Base-by-base conservation (phyloP, 2,329 filamentous ascomycete genomes). In the Colletotrichum sp. region DNA sequence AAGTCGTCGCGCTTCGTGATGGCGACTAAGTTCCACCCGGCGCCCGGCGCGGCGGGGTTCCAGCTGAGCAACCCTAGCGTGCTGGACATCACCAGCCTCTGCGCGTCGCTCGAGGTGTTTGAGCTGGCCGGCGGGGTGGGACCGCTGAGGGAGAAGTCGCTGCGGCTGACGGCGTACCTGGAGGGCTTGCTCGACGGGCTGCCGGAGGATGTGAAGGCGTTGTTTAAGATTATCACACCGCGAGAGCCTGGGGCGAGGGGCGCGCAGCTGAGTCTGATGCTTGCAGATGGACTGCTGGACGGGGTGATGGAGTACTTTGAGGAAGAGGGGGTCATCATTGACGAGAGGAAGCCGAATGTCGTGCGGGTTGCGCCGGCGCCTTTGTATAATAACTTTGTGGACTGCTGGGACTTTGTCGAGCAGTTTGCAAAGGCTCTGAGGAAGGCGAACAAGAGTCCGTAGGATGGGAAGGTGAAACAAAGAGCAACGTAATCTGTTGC, bases 21-120 rank as follows among this genome's bases (percentile, higher is more conserved):
- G 96, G 92, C 93, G 72, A 96, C 95, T 84, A 87, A 88, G 73
- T 98, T 98, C 84, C 87, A 92, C 55, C 95, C 96, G 6, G 94
- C 94, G 9, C 86, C 91, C 3, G 96, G 96, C 52, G 96, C 96
- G 0, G 92, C 89, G 39, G 96, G 96, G 6, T 98, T 92, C 84
- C 95, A 98, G 84, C 84, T 96, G n/a, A 95, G 93, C 67, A 98
- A 98, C 82, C 95, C 94, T 44, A 91, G 91, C 11, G 93, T 93
- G 19, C 86, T 96, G 9, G 94, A 96, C 80, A 90, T 95, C 77
- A 93, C 93, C 8, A 91, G 92, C 11, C 88, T 97, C 7, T 86
- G 91, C 64, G 94, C 93, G 0, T 92, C 93, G n/a, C 87, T 98
- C 32, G 91, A 92, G 65, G 87, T 96, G 22, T 95, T 95, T 83